Conservation (phyloP, 306 rosid species). For the Gillenia trifoliata region DNA sequence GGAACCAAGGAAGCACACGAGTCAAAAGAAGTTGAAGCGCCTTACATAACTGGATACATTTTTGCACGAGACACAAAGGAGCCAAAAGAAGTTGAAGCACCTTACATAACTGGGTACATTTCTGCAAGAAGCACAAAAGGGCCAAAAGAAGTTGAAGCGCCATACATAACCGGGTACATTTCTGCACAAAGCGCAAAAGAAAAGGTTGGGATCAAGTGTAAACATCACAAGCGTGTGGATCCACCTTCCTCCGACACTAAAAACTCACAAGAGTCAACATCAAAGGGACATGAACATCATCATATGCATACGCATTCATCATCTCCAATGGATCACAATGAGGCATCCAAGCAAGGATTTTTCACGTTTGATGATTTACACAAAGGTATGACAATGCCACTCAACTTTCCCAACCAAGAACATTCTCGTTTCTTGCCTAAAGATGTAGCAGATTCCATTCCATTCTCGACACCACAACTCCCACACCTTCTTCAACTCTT, state of each 20-base stretch:
- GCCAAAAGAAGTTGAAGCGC: no score
- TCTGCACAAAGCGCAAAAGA: no score
- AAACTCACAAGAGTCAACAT: no score
- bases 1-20: background rate
- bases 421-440: slow-evolving; percentile 32
- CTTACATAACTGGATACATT: background rate
- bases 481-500: slow-evolving; percentile 50
- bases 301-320: slow-evolving; percentile 6
- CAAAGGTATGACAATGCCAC: slow-evolving; percentile 46
- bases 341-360: slow-evolving; percentile 48
- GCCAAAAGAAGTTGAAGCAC: background rate
- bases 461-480: slow-evolving; percentile 45
- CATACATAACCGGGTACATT: no score
- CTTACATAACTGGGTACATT: background rate
- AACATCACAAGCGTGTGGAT: no score
- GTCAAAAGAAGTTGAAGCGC: background rate
- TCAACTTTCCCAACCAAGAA: slow-evolving; percentile 39
- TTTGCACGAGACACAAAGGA: background rate
- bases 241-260: no score
- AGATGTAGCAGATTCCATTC: slow-evolving; percentile 46
- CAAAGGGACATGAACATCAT: slow-evolving; percentile 8
- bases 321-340: slow-evolving; percentile 23
- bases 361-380: slow-evolving; percentile 37
- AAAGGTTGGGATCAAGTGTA: no score
- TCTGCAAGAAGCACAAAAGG: no score